Conservation (phyloP, 805 yeast genomes). For the Ogataea glucozyma region DNA sequence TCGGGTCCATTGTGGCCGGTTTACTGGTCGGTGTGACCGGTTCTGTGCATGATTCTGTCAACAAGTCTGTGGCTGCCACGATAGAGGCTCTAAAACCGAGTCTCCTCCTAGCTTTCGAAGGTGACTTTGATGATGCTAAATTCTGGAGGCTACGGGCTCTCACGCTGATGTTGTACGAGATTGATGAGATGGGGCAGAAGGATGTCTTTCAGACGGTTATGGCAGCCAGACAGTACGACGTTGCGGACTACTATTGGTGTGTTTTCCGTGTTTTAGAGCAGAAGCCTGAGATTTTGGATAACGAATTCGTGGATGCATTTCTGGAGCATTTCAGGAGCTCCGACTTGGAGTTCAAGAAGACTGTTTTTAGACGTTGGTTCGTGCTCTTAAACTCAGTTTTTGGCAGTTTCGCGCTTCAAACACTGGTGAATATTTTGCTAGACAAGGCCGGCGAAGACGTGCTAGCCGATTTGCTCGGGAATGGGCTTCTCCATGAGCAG, state of each 20-base stretch:
- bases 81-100: constrained; percentile 17
- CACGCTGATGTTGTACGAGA: constrained; percentile 49
- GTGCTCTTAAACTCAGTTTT: constrained; percentile 45
- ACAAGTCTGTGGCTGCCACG: constrained; percentile 22
- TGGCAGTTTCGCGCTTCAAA: constrained; percentile 29
- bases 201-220: neutral
- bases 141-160: constrained; percentile 50
- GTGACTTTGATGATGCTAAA: too few species aligned
- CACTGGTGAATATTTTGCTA: constrained; percentile 35
- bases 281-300: constrained; percentile 27
- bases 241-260: constrained; percentile 22
- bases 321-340: constrained; percentile 27
- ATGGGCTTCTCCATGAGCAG: constrained; percentile 52
- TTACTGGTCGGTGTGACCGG: constrained; percentile 35
- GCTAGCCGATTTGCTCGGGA: constrained; percentile 31
- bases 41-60: constrained; percentile 31
- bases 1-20: constrained; percentile 42
- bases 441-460: constrained; percentile 20
- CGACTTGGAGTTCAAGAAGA: constrained; percentile 16
- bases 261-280: constrained; percentile 47
- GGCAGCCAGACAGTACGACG: constrained; percentile 4
- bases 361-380: constrained; percentile 54
- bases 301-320: constrained; percentile 24
- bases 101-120: too few species aligned
- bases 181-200: constrained; percentile 22